These are phyloP conservation scores for Calonectria naviculata DNA, from an alignment of 2,329 filamentous ascomycete species.

Conservation along the genomic window DNA sequence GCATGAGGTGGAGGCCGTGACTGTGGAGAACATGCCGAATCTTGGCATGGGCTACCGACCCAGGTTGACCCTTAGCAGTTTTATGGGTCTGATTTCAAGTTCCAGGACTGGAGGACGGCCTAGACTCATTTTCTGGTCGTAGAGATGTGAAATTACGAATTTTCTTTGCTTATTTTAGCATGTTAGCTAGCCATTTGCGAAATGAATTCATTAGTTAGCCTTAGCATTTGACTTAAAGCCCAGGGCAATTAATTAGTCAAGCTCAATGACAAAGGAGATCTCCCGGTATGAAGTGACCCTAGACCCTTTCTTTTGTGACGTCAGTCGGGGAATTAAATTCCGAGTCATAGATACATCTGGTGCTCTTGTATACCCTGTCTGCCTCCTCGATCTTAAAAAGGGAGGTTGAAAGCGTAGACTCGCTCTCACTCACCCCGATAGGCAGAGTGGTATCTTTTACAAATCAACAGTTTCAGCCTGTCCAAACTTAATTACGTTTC, in stretches of 20 bases:
- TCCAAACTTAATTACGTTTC: neutral
- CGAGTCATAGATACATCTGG: neutral
- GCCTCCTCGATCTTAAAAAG: neutral
- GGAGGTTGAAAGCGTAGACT: neutral
- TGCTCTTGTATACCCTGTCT: neutral
- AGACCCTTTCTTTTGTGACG: neutral
- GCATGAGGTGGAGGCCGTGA: neutral
- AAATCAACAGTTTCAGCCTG: neutral
- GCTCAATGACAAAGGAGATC: neutral
- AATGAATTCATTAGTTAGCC: neutral
- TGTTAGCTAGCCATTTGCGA: neutral
- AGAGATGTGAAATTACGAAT: neutral
- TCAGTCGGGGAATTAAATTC: neutral
- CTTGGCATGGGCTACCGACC: neutral
- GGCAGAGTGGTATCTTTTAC: neutral
- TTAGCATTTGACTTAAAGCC: neutral
- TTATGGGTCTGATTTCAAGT: neutral
- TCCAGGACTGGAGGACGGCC: neutral
- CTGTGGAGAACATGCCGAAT: neutral
- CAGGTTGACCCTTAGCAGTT: slow-evolving; percentile 1
- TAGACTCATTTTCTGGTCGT: neutral
- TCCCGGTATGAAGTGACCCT: neutral
- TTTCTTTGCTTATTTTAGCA: neutral
- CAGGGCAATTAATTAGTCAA: neutral
- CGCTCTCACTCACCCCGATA: neutral